Evolutionary conservation across 495 filamentous ascomycete species (phyloP), one percentile per base, ranked within the genome.

Genomic region (Neurospora discreta): DNA sequence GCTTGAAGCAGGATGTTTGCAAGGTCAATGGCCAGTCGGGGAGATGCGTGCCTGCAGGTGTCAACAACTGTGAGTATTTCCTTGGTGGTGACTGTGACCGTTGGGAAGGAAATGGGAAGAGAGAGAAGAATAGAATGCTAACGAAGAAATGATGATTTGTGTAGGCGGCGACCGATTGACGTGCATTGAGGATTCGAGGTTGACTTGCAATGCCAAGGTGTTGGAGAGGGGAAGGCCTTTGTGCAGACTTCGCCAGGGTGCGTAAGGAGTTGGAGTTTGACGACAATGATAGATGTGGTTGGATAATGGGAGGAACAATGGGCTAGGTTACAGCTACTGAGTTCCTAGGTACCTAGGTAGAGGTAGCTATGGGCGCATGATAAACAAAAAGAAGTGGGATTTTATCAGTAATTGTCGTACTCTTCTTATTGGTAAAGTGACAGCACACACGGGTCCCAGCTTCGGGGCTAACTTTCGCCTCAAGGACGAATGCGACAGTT

Each of bases 1-100:
- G 39, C 71, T 70, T 80, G 38, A 80, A 80, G 75, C 78, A 81
- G 74, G 79, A 81, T 71, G 23, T 74, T 39, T 81, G 79, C 74
- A 75, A 23, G 5, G 73, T 74, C 70, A 78, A 78, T 60, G 77
- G 77, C 67, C 65, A 72, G 69, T 1, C 30, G 3, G 77, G 77
- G 4, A 76, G 72, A n/a, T 79, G 77, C 71, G 77, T 79, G n/a
- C 77, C 77, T 15, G 73, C 73, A 3, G 71, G 70, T n/a, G 73
- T 72, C 20, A 75, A 75, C 41, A 74, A 74, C 46, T 79, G 77
- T 78, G 69, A 68, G 77, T 75, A 8, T 23, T 1, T 6, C 1
- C 7, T 38, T 5, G 8, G 1, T 3, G 3, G 11, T 46, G 16
- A 5, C 18, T 68, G 15, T 72, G 38, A 39, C 38, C 0, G 38